phyloP scores from a whole-genome alignment of 495 filamentous ascomycete genomes.

The Baudoinia panamericana region DNA sequence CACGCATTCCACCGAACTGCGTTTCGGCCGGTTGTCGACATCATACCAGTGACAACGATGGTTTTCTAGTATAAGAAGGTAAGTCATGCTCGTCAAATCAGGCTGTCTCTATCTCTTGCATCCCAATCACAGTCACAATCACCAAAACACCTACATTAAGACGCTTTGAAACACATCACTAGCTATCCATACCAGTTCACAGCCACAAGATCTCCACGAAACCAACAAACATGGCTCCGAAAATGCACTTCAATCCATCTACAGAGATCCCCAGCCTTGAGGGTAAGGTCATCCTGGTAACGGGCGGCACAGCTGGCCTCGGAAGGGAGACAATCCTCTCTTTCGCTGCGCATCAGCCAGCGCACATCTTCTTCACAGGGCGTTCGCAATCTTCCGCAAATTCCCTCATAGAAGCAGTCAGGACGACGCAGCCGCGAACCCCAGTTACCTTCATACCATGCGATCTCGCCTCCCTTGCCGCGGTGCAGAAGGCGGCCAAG shows the following conservation, averaged over 20 bases:
- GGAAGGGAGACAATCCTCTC: constrained; percentile 12
- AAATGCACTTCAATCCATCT: constrained; percentile 8
- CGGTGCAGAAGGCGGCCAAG: constrained; percentile 14
- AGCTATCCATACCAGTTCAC: no score
- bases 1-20: no score
- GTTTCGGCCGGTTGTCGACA: no score
- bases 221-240: neutral
- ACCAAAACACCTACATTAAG: no score
- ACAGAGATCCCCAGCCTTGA: constrained; percentile 18
- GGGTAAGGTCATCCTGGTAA: constrained; percentile 20
- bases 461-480: constrained; percentile 18
- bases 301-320: constrained; percentile 17
- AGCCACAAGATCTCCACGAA: no score
- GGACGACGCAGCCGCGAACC: constrained; percentile 1
- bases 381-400: constrained; percentile 12
- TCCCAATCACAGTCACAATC: no score
- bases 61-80: no score
- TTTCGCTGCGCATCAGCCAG: constrained; percentile 14
- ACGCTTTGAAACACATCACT: no score
- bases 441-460: constrained; percentile 13
- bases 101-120: no score
- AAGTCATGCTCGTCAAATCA: no score
- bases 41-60: no score
- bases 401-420: constrained; percentile 11
- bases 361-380: constrained; percentile 18